Base-by-base conservation (phyloP, 768 basidiomycete species). In the Phylloporus arenicola region DNA sequence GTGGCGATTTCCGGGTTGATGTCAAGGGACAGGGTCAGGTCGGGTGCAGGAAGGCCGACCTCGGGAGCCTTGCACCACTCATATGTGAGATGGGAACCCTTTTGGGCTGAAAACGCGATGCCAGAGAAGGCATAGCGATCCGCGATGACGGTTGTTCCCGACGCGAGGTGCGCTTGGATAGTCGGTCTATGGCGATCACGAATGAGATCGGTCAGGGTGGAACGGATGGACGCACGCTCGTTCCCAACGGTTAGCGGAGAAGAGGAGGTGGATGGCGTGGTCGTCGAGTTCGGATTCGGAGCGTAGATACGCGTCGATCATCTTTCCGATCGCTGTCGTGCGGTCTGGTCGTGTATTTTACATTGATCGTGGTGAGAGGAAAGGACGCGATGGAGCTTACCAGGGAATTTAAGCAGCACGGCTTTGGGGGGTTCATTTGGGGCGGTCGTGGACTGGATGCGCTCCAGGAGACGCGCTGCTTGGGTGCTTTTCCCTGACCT, bases 91-190 rank as follows among this genome's bases (percentile, higher is more conserved):
- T 38, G 50, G 19, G 49, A 19, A 3, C 30, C 27, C 57, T 86
- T 85, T 16, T 83, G 74, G 1, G 79, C 76, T 13, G 85, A 86
- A 66, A 97, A 98, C 2, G 92, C 93, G 56, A 93, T 85, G 0
- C 95, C 95, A 3, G 94, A 98, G 70, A 97, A 98, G 1, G 93
- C 90, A 65, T 98, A 99, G 38, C 96, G 79, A 65, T 98, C 95
- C 61, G 89, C 92, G 40, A 99, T 69, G 62, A 99, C 73, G 0
- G 81, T 79, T 4, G 81, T 86, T 0, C 92, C 92, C 0, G 72
- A 61, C 0, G 66, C 66, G 3, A 96, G 74, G 20, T 80, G 70
- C 6, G 68, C 60, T 50, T 80, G 72, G 45, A 97, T 92, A 0
- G 73, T 73, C 3, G 82, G 67, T 22, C 88, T 86, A 53, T 56